Base-by-base conservation (phyloP, 352 stramenopile genomes). In the Aphanomyces invadans region DNA sequence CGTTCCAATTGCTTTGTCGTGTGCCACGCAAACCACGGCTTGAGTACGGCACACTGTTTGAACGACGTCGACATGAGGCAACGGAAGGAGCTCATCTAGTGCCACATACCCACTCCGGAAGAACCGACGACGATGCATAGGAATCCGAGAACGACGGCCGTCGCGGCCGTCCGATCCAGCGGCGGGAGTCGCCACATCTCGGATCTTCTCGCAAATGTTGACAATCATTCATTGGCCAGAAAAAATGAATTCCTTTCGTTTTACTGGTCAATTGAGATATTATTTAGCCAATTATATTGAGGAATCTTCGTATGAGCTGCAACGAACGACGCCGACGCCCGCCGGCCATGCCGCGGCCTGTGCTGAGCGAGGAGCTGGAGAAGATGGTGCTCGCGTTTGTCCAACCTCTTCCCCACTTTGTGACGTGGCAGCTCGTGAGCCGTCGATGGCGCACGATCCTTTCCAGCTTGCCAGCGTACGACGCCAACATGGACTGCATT, bases 301-400 rank as follows among this genome's bases (percentile, higher is more conserved):
- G 36, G 36, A 42, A 42, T 42, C 36, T 42, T n/a, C n/a, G n/a
- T n/a, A n/a, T n/a, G n/a, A n/a, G n/a, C n/a, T n/a, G n/a, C n/a
- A n/a, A n/a, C n/a, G n/a, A n/a, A n/a, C 36, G 36, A 42, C 36
- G 36, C 7, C 36, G 15, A 15, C 36, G 36, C 9, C 44, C 9
- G 12, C 44, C 4, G 21, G 21, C 9, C 12, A 21, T 26, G 7
- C 12, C 21, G 19, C 19, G 10, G 12, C 4, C 21, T 25, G 19
- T 52, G 12, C 21, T 57, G 11, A 57, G 23, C 29, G 49, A 57
- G 25, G 49, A 57, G 29, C 1, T 57, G 2, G 49, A 57, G 49
- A 32, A 17, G 49, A 57, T 57, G 49, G 29, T 57, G 12, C 49
- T 57, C 4, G 19, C 49, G 25, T 57, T 23, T 33, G 49, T 57